Base-by-base conservation (phyloP, 805 yeast species). In the Metschnikowia cubensis region DNA sequence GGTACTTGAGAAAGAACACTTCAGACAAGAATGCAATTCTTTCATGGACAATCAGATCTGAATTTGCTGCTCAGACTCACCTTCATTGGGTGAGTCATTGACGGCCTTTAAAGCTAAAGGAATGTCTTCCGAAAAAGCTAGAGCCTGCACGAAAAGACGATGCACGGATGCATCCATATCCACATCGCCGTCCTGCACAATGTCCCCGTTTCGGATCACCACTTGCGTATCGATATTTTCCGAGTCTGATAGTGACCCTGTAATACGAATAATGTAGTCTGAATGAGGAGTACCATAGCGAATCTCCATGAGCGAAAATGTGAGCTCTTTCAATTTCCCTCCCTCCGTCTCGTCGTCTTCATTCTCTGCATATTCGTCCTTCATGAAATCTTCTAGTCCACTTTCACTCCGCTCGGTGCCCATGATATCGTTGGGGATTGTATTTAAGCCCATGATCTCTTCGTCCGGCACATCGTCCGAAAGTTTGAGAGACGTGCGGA, bases 401-500 rank as follows among this genome's bases (percentile, higher is more conserved):
- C 49, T 43, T 15, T 51, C 52, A 21, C 46, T 49, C 21, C 45
- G 48, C 17, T 47, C 49, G 15, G 48, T 47, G 21, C 53, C 50
- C 43, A 54, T 45, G 35, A 55, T 53, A 14, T 57, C 57, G 20
- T 46, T 35, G 3, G 66, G 53, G 2, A 66, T 56, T 2, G 70
- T 64, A 56, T 59, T 68, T 41, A 73, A 58, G 7, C 70, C 69
- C 18, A 68, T 49, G 11, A 73, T 59, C 53, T 73, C 75, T 46
- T 70, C 75, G 48, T 70, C 73, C 1, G 74, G 66, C 20, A 69
- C 72, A 47, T 70, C 69, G 35, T 62, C 60, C 3, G 74, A 55
- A 21, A 73, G 54, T 47, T 67, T 68, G 35, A 73, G 61, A 3
- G 75, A 61, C 33, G 68, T 67, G 41, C 65, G 66, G 36, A 73